A percentile compares a stretch with the other conserved stretches of the same genome.
phyloP scores from a whole-genome alignment of 2,329 filamentous ascomycete genomes.

The Stagonosporopsis rhizophila region DNA sequence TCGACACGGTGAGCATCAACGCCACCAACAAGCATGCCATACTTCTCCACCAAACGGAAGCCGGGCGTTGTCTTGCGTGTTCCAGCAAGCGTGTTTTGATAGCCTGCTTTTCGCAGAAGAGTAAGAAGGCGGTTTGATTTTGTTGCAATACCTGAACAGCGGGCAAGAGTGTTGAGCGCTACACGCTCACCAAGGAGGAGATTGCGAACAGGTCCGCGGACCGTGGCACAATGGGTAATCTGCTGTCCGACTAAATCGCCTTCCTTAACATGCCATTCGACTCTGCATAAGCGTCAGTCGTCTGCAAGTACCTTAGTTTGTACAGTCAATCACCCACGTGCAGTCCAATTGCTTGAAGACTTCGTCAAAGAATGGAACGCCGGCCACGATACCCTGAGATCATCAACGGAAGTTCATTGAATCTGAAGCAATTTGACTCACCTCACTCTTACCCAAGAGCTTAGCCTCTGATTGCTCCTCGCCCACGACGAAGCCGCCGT shows the following conservation, averaged over 20 bases:
- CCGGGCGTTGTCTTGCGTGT: constrained; percentile 97
- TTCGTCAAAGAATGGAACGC: constrained; percentile 93
- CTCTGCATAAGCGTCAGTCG: constrained; percentile 40
- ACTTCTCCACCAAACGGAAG: constrained; percentile 95
- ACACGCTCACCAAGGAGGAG: constrained; percentile 92
- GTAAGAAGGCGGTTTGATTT: constrained; percentile 59
- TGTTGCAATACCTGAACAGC: constrained; percentile 90
- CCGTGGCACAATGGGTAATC: constrained; percentile 74
- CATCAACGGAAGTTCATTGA: neutral
- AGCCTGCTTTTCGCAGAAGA: constrained; percentile 69
- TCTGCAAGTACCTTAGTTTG: neutral
- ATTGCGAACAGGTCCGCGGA: constrained; percentile 81
- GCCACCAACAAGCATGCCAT: constrained; percentile 93
- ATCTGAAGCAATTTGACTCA: constrained; percentile 28
- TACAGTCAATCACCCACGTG: constrained; percentile 57
- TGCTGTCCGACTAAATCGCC: constrained; percentile 67
- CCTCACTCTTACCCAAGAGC: constrained; percentile 65
- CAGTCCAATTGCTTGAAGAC: constrained; percentile 90
- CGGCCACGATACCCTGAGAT: constrained; percentile 77
- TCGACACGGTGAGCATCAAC: constrained; percentile 93
- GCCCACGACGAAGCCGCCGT: constrained; percentile 95
- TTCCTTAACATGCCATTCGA: constrained; percentile 86
- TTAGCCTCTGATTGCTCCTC: constrained; percentile 60
- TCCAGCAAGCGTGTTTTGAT: constrained; percentile 84
- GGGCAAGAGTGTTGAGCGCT: constrained; percentile 85